phyloP scores from a whole-genome alignment of 208 protist genomes.

The Trypanosoma melophagium region DNA sequence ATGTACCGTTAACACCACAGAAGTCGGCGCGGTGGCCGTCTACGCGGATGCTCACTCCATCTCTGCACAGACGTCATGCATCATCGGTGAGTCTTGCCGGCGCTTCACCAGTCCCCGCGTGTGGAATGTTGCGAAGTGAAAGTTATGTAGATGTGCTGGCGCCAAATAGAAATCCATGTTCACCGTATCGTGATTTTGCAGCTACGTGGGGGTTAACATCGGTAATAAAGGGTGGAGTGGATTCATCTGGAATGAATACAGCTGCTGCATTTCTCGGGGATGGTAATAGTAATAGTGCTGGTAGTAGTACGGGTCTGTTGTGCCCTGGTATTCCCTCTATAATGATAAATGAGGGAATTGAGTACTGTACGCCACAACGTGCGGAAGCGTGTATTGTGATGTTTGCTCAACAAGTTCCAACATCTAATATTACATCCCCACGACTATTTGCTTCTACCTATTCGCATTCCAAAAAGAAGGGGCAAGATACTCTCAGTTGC shows the following conservation, averaged over 20 bases:
- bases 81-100: neutral
- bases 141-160: conserved; percentile 45
- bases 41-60: conserved; percentile 12
- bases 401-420: conserved; percentile 9
- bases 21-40: conserved; percentile 36
- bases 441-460: neutral
- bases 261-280: neutral
- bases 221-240: neutral
- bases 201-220: neutral
- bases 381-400: conserved; percentile 15
- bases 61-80: conserved; percentile 9
- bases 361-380: neutral
- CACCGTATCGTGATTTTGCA: conserved; percentile 30
- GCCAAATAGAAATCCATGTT: conserved; percentile 69
- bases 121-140: conserved; percentile 13
- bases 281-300: neutral
- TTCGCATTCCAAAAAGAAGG: neutral
- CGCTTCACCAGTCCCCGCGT: neutral
- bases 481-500: neutral
- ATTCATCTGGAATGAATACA: neutral
- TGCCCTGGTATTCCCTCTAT: neutral
- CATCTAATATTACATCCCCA: neutral
- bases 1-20: conserved; percentile 43
- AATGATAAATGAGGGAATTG: neutral
- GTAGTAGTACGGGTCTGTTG: too few species aligned